These are phyloP conservation scores for Acorus calamus DNA, from an alignment of 106 monocot species.

Conservation along the genomic window DNA sequence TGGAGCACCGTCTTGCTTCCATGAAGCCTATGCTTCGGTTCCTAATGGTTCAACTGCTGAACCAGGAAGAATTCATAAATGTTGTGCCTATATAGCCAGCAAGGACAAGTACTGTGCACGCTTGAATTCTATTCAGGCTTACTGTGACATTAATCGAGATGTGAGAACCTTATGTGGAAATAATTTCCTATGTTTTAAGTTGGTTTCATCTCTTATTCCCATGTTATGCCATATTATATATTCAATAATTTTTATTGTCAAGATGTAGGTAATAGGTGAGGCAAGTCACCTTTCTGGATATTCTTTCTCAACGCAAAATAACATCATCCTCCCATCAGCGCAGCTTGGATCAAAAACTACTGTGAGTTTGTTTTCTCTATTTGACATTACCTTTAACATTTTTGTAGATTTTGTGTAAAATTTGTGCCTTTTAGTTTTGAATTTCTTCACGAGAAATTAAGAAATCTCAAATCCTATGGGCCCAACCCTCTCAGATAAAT, in stretches of 20 bases:
- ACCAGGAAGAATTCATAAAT: constrained; percentile 55
- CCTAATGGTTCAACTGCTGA: constrained; percentile 17
- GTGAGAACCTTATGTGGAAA: constrained; percentile 32
- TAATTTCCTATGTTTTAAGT: not conserved
- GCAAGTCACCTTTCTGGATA: constrained; percentile 89
- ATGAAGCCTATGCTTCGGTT: constrained; percentile 16
- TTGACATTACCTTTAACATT: not conserved
- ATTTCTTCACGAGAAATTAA: too few species aligned
- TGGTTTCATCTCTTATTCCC: too few species aligned
- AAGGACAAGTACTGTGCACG: constrained; percentile 89
- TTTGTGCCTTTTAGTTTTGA: too few species aligned
- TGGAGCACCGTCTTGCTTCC: constrained; percentile 45
- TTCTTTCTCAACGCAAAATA: constrained; percentile 90
- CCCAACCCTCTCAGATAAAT: too few species aligned
- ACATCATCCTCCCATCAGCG: constrained; percentile 79
- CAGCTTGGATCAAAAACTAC: constrained; percentile 91
- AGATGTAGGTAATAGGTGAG: constrained; percentile 76
- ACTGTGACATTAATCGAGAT: constrained; percentile 89
- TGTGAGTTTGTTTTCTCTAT: constrained; percentile 28
- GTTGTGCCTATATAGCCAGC: constrained; percentile 86
- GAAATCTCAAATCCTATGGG: too few species aligned
- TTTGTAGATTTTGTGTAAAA: too few species aligned
- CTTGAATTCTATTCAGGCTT: constrained; percentile 88
- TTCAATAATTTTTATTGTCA: too few species aligned
- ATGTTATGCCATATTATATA: too few species aligned